Percentiles rank a stretch among this genome's conserved stretches.
Evolutionary conservation across 139 green algal species (phyloP).

Genomic region (Picocystis salinarum): DNA sequence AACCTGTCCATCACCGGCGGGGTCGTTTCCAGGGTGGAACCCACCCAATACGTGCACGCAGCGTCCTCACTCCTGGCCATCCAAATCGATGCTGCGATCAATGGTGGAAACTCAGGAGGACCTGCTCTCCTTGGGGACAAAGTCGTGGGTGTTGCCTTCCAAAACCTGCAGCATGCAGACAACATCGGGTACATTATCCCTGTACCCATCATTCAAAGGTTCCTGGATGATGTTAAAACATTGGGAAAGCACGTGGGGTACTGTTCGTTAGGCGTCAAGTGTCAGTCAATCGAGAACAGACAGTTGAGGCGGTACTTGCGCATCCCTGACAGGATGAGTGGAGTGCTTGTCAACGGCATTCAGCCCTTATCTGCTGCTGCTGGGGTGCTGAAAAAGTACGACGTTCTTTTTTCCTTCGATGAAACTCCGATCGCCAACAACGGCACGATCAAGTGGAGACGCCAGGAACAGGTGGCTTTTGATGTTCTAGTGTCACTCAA

Average conservation of each 20-base stretch:
- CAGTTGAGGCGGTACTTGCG: constrained; percentile 31
- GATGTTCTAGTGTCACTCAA: constrained; percentile 33
- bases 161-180: constrained; percentile 39
- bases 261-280: constrained; percentile 38
- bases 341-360: constrained; percentile 46
- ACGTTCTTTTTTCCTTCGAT: constrained; percentile 52
- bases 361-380: constrained; percentile 20
- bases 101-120: constrained; percentile 28
- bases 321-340: constrained; percentile 24
- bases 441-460: constrained; percentile 34
- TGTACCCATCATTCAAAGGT: constrained; percentile 14
- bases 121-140: constrained; percentile 25
- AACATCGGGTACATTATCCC: constrained; percentile 54
- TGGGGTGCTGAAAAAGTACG: constrained; percentile 24
- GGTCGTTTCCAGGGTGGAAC: constrained; percentile 23
- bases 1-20: constrained; percentile 33
- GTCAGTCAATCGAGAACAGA: constrained; percentile 45
- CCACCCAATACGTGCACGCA: constrained; percentile 33
- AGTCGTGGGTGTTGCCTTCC: constrained; percentile 41
- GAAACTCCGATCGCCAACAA: constrained; percentile 35
- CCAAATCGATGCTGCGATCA: constrained; percentile 48
- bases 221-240: constrained; percentile 14
- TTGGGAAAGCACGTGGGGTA: constrained; percentile 21
- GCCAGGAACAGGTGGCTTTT: constrained; percentile 51
- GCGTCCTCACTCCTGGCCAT: constrained; percentile 35